Base-by-base conservation (phyloP, 805 yeast genomes). In the Kodamaea hsintzibuensis region DNA sequence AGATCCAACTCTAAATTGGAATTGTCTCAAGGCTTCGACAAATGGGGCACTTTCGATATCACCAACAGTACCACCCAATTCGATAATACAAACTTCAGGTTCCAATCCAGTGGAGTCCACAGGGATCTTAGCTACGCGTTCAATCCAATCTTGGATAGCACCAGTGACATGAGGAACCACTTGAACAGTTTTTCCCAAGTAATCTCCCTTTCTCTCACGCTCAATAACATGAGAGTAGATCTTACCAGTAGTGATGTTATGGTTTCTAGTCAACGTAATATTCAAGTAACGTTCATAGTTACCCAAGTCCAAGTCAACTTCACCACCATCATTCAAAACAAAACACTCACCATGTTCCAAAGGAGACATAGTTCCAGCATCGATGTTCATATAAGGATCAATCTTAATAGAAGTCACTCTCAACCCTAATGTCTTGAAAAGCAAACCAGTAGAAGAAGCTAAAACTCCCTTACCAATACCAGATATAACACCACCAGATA, bases 331-430 rank as follows among this genome's bases (percentile, higher is more conserved):
- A 71, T 93, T 89, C 67, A 95, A 81, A 51, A 95, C 98, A 70
- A 95, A 95, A 70, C 97, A 96, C 74, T 95, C 99, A 64, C 99
- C 99, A 70, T 95, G 99, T 74, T 95, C 99, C 68, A 95, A 79
- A 18, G 99, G 99, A 42, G 97, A 90, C 99, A 95, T 95, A 45
- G 99, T 95, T 65, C 99, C 99, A 40, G 99, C 99, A 77, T 95
- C 99, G 62, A 95, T 91, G 77, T 95, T 95, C 96, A 95, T 89
- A 76, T 95, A 95, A 42, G 99, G 99, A 77, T 95, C 99, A 66
- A 95, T 95, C 74, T 95, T 95, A 78, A 95, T 93, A 13, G 98
- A 91, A 3, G 99, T 93, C 58, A 93, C 98, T 69, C 96, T 86
- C 66, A 89, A 81, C 57, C 99, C 99, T 55, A 90, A 77, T 42